Percentiles rank a stretch among this genome's conserved stretches.
These are phyloP conservation scores for Sicyos baderoa DNA, from an alignment of 306 rosid genomes.

Conservation along the genomic window DNA sequence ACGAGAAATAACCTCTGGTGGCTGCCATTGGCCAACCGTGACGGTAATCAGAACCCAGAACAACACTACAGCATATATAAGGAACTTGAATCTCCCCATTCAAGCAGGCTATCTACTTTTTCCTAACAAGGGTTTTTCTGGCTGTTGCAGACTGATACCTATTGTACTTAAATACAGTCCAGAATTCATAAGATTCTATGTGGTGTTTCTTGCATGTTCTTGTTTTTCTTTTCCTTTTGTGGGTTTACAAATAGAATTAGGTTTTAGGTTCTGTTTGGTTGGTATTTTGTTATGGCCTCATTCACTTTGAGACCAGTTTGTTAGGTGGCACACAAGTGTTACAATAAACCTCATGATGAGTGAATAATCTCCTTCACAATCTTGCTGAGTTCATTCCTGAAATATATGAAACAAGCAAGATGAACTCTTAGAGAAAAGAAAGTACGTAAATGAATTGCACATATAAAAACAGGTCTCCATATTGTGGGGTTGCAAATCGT, in stretches of 20 bases:
- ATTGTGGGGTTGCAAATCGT: neutral
- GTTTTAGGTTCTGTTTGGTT: constrained; percentile 29
- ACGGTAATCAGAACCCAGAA: neutral
- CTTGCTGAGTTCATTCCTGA: constrained; percentile 11
- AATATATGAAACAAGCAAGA: neutral
- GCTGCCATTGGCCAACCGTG: constrained; percentile 4
- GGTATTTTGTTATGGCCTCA: constrained; percentile 25
- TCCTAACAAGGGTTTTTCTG: constrained; percentile 19
- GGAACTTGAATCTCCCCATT: constrained; percentile 12
- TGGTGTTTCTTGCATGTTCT: constrained; percentile 10
- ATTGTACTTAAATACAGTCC: constrained; percentile 33
- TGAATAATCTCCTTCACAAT: neutral
- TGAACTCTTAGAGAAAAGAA: neutral
- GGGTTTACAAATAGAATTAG: constrained; percentile 39
- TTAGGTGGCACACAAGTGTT: constrained; percentile 35
- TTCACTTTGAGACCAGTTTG: constrained; percentile 41
- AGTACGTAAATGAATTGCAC: neutral
- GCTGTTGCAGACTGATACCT: constrained; percentile 17
- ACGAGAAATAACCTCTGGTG: constrained; percentile 2
- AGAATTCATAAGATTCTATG: constrained; percentile 21
- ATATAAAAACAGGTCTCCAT: neutral
- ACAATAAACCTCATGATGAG: neutral
- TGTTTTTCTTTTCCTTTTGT: neutral
- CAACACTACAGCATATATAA: neutral
- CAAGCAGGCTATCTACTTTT: neutral